phyloP scores from a whole-genome alignment of 495 filamentous ascomycete species.

The Chaetomium tenue region DNA sequence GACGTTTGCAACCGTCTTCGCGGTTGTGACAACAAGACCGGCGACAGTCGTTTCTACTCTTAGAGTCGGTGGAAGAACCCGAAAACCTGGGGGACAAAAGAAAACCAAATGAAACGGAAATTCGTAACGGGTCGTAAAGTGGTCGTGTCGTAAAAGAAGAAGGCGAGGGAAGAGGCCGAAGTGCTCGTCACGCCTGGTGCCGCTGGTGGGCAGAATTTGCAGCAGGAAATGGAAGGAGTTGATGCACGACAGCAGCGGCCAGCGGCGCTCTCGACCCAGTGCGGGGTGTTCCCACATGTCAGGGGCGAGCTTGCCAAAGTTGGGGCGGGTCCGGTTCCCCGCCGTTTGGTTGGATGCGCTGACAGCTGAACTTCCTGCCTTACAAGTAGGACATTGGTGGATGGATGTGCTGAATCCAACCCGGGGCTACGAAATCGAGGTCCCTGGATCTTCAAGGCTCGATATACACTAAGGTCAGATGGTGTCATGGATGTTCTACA shows the following conservation, averaged over 20 bases:
- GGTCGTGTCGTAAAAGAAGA: constrained; percentile 8
- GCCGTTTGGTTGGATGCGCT: no score
- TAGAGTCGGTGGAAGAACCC: neutral
- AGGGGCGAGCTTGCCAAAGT: constrained; percentile 7
- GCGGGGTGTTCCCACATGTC: constrained; percentile 15
- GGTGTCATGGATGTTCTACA: no score
- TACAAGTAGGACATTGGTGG: neutral
- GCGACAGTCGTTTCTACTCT: neutral
- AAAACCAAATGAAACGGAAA: constrained; percentile 6
- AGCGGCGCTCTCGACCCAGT: neutral
- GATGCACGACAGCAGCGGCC: constrained; percentile 3
- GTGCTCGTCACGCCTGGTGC: constrained; percentile 13
- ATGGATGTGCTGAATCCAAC: no score
- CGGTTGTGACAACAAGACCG: neutral
- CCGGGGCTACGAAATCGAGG: no score
- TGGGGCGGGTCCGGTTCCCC: neutral
- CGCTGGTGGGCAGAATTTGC: constrained; percentile 16
- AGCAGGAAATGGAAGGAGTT: constrained; percentile 7
- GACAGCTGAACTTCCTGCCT: neutral
- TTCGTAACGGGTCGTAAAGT: constrained; percentile 14
- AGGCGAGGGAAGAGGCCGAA: neutral
- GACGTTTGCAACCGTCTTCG: neutral
- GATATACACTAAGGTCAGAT: no score
- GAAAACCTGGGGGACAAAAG: neutral
- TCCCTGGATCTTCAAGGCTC: no score